A percentile compares a stretch with the other conserved stretches of the same genome.
Evolutionary conservation across 2,329 filamentous ascomycete genomes (phyloP).

Genomic region (Aspergillus niger): DNA sequence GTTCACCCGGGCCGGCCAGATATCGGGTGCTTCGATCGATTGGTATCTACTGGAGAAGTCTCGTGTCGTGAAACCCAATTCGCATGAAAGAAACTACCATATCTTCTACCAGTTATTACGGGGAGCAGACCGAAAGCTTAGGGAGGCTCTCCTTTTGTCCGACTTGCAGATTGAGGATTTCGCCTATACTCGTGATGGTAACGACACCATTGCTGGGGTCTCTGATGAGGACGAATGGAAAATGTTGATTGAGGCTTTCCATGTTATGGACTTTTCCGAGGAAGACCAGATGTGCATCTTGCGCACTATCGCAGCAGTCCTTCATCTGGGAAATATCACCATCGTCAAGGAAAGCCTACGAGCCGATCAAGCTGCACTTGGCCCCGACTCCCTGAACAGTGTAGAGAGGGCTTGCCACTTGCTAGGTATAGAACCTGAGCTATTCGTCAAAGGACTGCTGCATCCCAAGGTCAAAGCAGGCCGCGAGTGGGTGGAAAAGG

Average conservation of each 20-base stretch:
- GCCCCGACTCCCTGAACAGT: slow-evolving; percentile 71
- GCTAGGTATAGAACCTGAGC: slow-evolving; percentile 79
- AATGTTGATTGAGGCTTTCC: slow-evolving; percentile 84
- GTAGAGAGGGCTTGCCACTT: slow-evolving; percentile 79
- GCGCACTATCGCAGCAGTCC: slow-evolving; percentile 82
- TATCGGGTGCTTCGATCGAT: slow-evolving; percentile 94
- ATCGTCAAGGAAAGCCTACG: slow-evolving; percentile 89
- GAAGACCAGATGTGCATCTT: slow-evolving; percentile 82
- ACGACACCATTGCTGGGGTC: slow-evolving; percentile 86
- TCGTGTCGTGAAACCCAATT: slow-evolving; percentile 85
- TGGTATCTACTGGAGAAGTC: slow-evolving; percentile 99
- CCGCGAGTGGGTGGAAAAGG: slow-evolving; percentile 97
- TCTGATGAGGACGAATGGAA: slow-evolving; percentile 93
- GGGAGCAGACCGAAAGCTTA: slow-evolving; percentile 73
- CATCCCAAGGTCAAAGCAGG: slow-evolving; percentile 95
- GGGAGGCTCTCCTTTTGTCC: slow-evolving; percentile 73
- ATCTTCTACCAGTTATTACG: slow-evolving; percentile 94
- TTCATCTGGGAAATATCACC: slow-evolving; percentile 89
- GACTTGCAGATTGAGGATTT: slow-evolving; percentile 81
- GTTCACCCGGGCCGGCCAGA: slow-evolving; percentile 83
- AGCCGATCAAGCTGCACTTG: slow-evolving; percentile 84
- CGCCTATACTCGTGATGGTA: slow-evolving; percentile 85
- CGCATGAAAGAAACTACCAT: slow-evolving; percentile 92
- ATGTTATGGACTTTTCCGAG: slow-evolving; percentile 88
- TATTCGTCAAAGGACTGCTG: slow-evolving; percentile 83